Conservation (phyloP, 768 basidiomycete species). For the Rhodosporidiobolus odoratus region DNA sequence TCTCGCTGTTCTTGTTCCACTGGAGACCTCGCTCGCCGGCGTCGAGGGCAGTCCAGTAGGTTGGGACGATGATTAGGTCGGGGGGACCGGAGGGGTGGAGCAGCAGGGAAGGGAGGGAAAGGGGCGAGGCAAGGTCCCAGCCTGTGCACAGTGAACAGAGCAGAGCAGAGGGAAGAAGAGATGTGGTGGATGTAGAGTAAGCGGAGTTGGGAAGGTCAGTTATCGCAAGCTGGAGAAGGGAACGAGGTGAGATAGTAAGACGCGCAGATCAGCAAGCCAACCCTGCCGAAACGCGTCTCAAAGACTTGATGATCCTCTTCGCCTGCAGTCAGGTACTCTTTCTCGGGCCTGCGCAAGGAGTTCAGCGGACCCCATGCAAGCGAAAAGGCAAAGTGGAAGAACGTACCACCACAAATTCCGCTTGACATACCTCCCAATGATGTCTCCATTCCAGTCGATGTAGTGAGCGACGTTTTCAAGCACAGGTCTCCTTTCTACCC, state of each 20-base stretch:
- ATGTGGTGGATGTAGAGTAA: background rate
- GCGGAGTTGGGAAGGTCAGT: no score
- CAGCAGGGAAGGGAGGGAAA: conserved; percentile 10
- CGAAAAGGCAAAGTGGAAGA: background rate
- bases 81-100: background rate
- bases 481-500: conserved; percentile 11
- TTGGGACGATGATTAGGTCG: conserved; percentile 31
- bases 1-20: conserved; percentile 31
- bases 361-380: background rate
- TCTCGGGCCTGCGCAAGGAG: conserved; percentile 32
- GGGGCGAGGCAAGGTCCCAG: conserved; percentile 29
- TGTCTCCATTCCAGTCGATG: conserved; percentile 30
- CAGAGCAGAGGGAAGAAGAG: background rate
- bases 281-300: conserved; percentile 34
- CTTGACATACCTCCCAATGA: conserved; percentile 32
- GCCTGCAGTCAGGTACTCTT: conserved; percentile 37
- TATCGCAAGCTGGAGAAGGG: background rate
- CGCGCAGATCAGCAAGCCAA: conserved; percentile 38
- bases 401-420: conserved; percentile 10
- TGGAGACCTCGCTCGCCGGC: conserved; percentile 8
- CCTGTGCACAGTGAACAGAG: conserved; percentile 2
- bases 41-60: conserved; percentile 38
- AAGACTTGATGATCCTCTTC: conserved; percentile 37
- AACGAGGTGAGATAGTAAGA: background rate
- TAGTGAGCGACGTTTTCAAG: conserved; percentile 40